These are phyloP conservation scores for Fusarium sp. DNA, from an alignment of 2,329 filamentous ascomycete species.

Conservation along the genomic window DNA sequence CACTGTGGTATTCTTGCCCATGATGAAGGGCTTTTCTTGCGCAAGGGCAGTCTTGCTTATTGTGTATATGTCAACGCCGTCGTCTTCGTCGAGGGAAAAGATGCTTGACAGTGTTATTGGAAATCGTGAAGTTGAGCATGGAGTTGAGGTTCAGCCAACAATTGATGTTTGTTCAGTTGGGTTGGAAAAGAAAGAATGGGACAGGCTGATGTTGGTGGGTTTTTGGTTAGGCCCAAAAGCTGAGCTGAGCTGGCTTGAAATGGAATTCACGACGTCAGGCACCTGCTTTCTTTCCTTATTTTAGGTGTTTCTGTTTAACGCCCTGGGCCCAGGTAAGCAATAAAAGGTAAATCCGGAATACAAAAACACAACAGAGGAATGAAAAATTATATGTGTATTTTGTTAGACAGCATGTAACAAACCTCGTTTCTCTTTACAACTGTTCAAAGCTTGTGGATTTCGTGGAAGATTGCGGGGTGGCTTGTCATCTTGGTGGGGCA, in stretches of 20 bases:
- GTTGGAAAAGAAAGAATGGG: conserved; percentile 21
- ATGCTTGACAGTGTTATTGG: conserved; percentile 20
- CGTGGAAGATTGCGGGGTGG: conserved; percentile 42
- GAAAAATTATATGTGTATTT: neutral
- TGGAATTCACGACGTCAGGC: conserved; percentile 34
- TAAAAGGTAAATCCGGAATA: neutral
- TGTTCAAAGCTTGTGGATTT: conserved; percentile 8
- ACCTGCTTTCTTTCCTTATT: neutral
- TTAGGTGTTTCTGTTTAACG: neutral
- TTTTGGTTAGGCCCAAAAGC: conserved; percentile 25
- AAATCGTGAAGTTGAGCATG: conserved; percentile 36
- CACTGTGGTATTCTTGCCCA: conserved; percentile 57
- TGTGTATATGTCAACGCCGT: conserved; percentile 21
- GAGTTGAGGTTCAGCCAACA: conserved; percentile 22
- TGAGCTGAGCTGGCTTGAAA: conserved; percentile 29
- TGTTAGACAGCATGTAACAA: conserved; percentile 22
- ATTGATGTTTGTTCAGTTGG: conserved; percentile 1
- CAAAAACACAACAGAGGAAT: neutral
- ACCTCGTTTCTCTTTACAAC: neutral
- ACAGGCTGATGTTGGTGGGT: conserved; percentile 30
- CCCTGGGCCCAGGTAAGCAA: conserved; percentile 1
- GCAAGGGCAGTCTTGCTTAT: neutral
- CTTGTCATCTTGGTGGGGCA: conserved; percentile 40
- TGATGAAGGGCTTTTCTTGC: conserved; percentile 47
- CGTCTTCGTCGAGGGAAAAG: conserved; percentile 34